These are phyloP conservation scores for Botryotinia globosa DNA, from an alignment of 2,329 filamentous ascomycete species.

Conservation along the genomic window DNA sequence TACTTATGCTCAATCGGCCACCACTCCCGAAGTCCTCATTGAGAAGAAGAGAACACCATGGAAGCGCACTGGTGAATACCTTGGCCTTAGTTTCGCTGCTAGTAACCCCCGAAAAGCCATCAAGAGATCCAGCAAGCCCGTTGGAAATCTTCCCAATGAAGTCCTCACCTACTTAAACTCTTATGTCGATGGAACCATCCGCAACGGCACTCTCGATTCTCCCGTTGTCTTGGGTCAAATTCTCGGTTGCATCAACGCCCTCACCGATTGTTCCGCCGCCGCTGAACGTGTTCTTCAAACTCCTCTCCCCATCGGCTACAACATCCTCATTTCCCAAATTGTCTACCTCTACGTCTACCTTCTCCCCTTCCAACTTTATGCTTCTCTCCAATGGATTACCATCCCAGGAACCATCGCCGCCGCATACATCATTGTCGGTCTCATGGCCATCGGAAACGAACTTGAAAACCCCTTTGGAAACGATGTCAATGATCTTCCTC, in stretches of 20 bases:
- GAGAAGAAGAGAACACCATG: conserved; percentile 41
- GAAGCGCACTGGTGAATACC: conserved; percentile 67
- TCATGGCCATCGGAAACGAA: conserved; percentile 72
- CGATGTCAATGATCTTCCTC: conserved; percentile 77
- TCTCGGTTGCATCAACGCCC: conserved; percentile 45
- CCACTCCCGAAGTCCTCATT: conserved; percentile 39
- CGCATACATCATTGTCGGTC: conserved; percentile 79
- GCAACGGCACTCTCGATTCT: conserved; percentile 40
- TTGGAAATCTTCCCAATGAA: conserved; percentile 82
- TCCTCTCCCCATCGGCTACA: conserved; percentile 78
- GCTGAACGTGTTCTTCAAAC: conserved; percentile 79
- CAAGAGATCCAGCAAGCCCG: conserved; percentile 68
- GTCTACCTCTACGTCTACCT: conserved; percentile 81
- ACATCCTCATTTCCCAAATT: conserved; percentile 81
- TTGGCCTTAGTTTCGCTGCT: conserved; percentile 72
- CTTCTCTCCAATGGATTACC: conserved; percentile 64
- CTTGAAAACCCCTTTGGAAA: conserved; percentile 83
- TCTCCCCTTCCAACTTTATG: conserved; percentile 76
- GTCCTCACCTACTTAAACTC: conserved; percentile 68
- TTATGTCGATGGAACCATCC: conserved; percentile 29
- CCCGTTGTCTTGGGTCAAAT: conserved; percentile 34
- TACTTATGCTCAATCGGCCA: conserved; percentile 64
- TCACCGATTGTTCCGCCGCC: conserved; percentile 71
- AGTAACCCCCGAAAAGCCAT: conserved; percentile 76
- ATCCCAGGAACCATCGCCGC: conserved; percentile 72